Base-by-base conservation (phyloP, 2,329 filamentous ascomycete species). In the Rugonectria rugulosa region DNA sequence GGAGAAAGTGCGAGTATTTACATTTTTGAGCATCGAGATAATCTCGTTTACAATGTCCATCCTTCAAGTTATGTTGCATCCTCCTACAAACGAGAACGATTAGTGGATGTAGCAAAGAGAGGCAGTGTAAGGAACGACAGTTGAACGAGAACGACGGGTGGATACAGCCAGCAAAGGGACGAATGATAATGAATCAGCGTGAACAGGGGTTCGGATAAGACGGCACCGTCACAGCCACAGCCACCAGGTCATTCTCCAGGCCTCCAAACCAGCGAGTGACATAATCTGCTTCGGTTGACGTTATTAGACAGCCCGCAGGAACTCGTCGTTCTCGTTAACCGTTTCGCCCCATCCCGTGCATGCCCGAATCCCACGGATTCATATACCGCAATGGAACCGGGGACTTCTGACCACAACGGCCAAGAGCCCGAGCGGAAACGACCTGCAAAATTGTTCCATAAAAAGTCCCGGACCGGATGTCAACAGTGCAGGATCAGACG, bases 61-160 rank as follows among this genome's bases (percentile, higher is more conserved):
- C 26, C 12, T 29, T 29, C 12, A 7, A 29, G 12, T 29, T 26
- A 43, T 31, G 24, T 31, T 19, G 19, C 31, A 34, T 26, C 9
- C 11, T 31, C 15, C n/a, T 5, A 32, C 12, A n/a, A 37, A 34
- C 53, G 27, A 31, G 21, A 45, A 45, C 46, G 34, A 45, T n/a
- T n/a, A n/a, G n/a, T n/a, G n/a, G n/a, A n/a, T n/a, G n/a, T n/a
- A n/a, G n/a, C n/a, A n/a, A n/a, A n/a, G n/a, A n/a, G n/a, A n/a
- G n/a, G n/a, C n/a, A n/a, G n/a, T n/a, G n/a, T n/a, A n/a, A n/a
- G n/a, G 27, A 36, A 17, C 32, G 40, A 27, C 31, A 21, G 8
- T 6, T 15, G 31, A 56, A 50, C 53, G 53, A 50, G 46, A 56
- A 50, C 53, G 53, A 56, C 21, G 19, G 34, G 53, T 56, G 53